Conservation (phyloP, 1,139 yeast species). For the Kodamaea anthophila region DNA sequence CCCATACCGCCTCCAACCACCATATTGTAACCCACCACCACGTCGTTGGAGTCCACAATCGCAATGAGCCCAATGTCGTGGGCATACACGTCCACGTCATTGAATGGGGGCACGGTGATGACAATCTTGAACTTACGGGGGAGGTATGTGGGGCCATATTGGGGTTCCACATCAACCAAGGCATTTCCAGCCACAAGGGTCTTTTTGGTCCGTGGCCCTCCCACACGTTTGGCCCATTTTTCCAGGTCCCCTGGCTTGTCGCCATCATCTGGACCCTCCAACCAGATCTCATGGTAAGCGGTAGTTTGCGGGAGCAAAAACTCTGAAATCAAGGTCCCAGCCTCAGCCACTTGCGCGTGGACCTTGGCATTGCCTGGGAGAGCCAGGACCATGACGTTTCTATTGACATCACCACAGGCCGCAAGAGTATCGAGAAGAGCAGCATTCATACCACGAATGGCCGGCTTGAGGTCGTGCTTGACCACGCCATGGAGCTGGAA, state of each 20-base stretch:
- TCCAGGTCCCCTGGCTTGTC: slow-evolving; percentile 65
- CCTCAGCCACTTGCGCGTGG: slow-evolving; percentile 64
- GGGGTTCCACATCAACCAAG: slow-evolving; percentile 78
- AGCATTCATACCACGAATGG: slow-evolving; percentile 90
- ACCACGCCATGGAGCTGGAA: slow-evolving; percentile 95
- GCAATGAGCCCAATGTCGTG: slow-evolving; percentile 93
- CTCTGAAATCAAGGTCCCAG: slow-evolving; percentile 67
- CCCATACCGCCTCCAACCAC: slow-evolving; percentile 99
- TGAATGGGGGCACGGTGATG: slow-evolving; percentile 92
- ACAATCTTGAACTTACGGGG: slow-evolving; percentile 97
- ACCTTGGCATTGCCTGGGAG: slow-evolving; percentile 79
- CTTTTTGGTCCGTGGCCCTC: slow-evolving; percentile 75
- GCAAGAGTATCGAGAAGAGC: slow-evolving; percentile 90
- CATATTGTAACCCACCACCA: slow-evolving; percentile 73
- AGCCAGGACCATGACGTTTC: slow-evolving; percentile 91
- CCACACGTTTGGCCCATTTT: slow-evolving; percentile 67
- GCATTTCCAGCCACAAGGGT: slow-evolving; percentile 86
- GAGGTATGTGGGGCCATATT: slow-evolving; percentile 79
- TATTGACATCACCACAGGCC: slow-evolving; percentile 97
- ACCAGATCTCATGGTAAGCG: slow-evolving; percentile 96
- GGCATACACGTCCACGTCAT: slow-evolving; percentile 95
- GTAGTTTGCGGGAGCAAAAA: slow-evolving; percentile 85
- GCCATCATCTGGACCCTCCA: slow-evolving; percentile 74
- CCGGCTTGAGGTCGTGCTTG: slow-evolving; percentile 82
- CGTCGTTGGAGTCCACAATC: slow-evolving; percentile 64